phyloP scores from a whole-genome alignment of 2,329 filamentous ascomycete genomes.

The Chaetomium strumarium region DNA sequence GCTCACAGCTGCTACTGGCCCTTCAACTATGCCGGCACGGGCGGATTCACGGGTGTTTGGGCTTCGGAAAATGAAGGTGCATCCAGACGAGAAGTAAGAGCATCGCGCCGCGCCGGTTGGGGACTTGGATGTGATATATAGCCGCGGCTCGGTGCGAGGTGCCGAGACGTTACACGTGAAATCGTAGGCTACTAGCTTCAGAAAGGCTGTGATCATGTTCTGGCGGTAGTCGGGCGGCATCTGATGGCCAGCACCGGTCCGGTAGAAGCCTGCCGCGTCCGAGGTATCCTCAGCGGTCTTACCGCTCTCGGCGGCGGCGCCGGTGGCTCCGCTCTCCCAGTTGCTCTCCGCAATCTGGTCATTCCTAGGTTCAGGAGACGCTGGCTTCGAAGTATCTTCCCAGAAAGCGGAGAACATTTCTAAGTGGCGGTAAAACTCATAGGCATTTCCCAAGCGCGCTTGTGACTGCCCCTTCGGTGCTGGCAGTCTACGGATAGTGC shows the following conservation, averaged over 20 bases:
- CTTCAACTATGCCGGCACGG: slow-evolving; percentile 54
- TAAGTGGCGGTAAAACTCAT: slow-evolving; percentile 60
- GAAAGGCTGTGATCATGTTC: slow-evolving; percentile 51
- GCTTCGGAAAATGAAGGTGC: slow-evolving; percentile 55
- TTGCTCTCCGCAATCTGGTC: slow-evolving; percentile 5
- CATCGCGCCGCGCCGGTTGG: slow-evolving; percentile 31
- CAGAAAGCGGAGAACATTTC: slow-evolving; percentile 55
- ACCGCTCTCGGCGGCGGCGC: slow-evolving; percentile 2
- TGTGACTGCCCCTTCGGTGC: slow-evolving; percentile 47
- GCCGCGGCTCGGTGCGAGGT: slow-evolving; percentile 52
- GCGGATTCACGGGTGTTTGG: slow-evolving; percentile 55
- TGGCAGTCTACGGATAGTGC: slow-evolving; percentile 54
- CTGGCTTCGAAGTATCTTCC: slow-evolving; percentile 51
- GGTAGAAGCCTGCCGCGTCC: slow-evolving; percentile 30
- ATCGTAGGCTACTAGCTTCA: slow-evolving; percentile 60
- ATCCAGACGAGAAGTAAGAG: slow-evolving; percentile 54
- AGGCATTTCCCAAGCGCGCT: slow-evolving; percentile 55
- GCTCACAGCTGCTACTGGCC: slow-evolving; percentile 56
- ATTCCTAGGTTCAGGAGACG: background rate
- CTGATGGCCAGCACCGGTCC: slow-evolving; percentile 45
- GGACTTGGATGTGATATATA: slow-evolving; percentile 43
- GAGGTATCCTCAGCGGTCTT: slow-evolving; percentile 10
- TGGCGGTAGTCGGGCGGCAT: slow-evolving; percentile 56
- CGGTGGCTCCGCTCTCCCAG: background rate
- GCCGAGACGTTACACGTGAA: slow-evolving; percentile 57